A percentile compares a stretch with the other conserved stretches of the same genome.
phyloP scores from a whole-genome alignment of 768 basidiomycete species.

The Sarcomyxa edulis region DNA sequence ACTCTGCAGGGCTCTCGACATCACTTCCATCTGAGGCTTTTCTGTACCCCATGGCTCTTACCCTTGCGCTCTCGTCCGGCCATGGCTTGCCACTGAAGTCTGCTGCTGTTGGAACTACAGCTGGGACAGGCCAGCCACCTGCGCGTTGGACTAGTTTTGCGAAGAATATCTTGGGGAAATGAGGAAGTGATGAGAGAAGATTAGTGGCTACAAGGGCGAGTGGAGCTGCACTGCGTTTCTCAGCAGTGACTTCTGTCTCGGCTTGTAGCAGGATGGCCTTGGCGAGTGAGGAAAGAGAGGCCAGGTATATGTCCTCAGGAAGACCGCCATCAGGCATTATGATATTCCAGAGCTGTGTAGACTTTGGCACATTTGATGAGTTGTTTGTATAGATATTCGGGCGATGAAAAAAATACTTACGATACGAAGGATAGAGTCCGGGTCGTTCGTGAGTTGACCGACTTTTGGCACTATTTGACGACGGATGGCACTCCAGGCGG shows the following conservation, averaged over 20 bases:
- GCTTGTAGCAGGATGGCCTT: slow-evolving; percentile 89
- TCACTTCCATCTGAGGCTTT: slow-evolving; percentile 25
- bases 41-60: slow-evolving; percentile 56
- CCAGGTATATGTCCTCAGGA: slow-evolving; percentile 51
- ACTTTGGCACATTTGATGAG: slow-evolving; percentile 19
- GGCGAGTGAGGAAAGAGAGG: slow-evolving; percentile 81
- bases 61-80: slow-evolving; percentile 29
- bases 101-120: slow-evolving; percentile 39
- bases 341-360: slow-evolving; percentile 32
- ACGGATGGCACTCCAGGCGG: slow-evolving; percentile 61
- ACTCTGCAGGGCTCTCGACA: slow-evolving; percentile 56
- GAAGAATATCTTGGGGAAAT: slow-evolving; percentile 75
- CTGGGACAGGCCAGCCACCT: slow-evolving; percentile 84
- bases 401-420: slow-evolving; percentile 36
- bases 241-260: slow-evolving; percentile 88
- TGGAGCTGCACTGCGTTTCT: slow-evolving; percentile 79
- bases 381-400: slow-evolving; percentile 5
- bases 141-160: slow-evolving; percentile 81
- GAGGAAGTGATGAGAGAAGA: slow-evolving; percentile 52
- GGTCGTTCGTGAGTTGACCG: slow-evolving; percentile 79
- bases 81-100: slow-evolving; percentile 48
- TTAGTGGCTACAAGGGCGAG: slow-evolving; percentile 73
- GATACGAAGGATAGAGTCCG: slow-evolving; percentile 53
- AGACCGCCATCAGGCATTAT: slow-evolving; percentile 27
- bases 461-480: slow-evolving; percentile 84